Evolutionary conservation across 2,329 filamentous ascomycete genomes (phyloP).

Genomic region (Sclerotinia subarctica): DNA sequence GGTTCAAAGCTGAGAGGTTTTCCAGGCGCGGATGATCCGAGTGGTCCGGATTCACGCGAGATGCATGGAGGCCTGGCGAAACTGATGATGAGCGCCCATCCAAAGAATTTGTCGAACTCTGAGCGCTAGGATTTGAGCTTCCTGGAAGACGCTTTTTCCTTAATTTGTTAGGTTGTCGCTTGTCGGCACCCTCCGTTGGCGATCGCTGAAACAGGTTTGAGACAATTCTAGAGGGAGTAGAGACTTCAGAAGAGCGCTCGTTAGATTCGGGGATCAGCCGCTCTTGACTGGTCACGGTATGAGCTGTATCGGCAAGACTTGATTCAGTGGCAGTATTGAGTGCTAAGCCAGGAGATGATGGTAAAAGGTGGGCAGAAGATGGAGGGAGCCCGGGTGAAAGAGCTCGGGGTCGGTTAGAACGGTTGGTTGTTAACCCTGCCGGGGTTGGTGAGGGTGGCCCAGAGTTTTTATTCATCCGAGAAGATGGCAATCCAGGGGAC

Average conservation of each 20-base stretch:
- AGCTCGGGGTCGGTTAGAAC: conserved; percentile 28
- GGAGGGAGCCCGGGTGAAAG: conserved; percentile 28
- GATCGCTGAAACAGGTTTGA: conserved; percentile 69
- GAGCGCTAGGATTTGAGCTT: conserved; percentile 79
- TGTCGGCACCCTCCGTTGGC: conserved; percentile 57
- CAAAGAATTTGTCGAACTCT: conserved; percentile 85
- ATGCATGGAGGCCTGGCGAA: conserved; percentile 37
- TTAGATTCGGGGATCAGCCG: conserved; percentile 42
- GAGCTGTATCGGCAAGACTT: conserved; percentile 30
- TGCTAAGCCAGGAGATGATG: conserved; percentile 29
- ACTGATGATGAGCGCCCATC: conserved; percentile 39
- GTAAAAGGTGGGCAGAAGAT: conserved; percentile 25
- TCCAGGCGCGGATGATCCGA: conserved; percentile 34
- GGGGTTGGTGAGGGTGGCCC: conserved; percentile 46
- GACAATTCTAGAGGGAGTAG: conserved; percentile 65
- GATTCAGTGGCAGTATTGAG: conserved; percentile 27
- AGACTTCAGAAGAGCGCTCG: conserved; percentile 28
- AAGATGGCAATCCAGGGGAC: conserved; percentile 67
- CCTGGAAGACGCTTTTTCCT: conserved; percentile 77
- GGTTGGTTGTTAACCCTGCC: conserved; percentile 24
- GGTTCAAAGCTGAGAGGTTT: conserved; percentile 29
- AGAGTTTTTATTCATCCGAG: conserved; percentile 61
- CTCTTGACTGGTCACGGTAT: conserved; percentile 46
- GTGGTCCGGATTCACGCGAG: conserved; percentile 36
- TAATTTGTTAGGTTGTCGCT: conserved; percentile 81